A percentile compares a stretch with the other conserved stretches of the same genome.
Conservation (phyloP, 192 early-diverging fungal genomes). For the Martensiomyces pterosporus region DNA sequence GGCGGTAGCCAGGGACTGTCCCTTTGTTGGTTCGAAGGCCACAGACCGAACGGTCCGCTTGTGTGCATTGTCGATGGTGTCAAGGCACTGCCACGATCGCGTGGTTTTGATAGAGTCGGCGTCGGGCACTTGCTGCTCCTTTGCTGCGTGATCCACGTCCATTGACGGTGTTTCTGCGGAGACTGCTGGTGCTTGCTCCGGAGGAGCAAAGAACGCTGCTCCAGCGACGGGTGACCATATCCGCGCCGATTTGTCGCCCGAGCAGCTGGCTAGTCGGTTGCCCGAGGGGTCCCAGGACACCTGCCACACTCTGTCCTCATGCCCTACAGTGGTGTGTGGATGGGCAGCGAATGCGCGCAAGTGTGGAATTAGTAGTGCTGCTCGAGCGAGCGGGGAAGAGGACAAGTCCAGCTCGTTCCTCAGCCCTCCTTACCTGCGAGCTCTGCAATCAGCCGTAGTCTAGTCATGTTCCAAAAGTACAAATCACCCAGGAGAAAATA, state of each 20-base stretch:
- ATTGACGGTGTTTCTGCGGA: too few species aligned
- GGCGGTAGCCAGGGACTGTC: slow-evolving; percentile 72
- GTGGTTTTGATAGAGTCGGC: background rate
- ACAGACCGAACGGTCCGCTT: slow-evolving; percentile 89
- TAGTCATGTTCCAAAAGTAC: slow-evolving; percentile 13
- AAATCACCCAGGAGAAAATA: too few species aligned
- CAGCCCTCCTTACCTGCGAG: slow-evolving; percentile 33
- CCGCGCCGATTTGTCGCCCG: slow-evolving; percentile 85
- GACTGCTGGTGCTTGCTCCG: background rate
- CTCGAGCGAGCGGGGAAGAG: too few species aligned
- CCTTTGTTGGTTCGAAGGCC: slow-evolving; percentile 70
- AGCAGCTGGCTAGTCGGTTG: slow-evolving; percentile 72
- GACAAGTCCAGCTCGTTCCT: too few species aligned
- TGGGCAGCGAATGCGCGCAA: too few species aligned
- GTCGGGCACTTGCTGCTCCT: too few species aligned
- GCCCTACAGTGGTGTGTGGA: too few species aligned
- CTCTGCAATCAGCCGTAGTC: slow-evolving; percentile 28
- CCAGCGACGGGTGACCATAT: slow-evolving; percentile 62
- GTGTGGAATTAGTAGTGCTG: too few species aligned
- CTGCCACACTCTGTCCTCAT: slow-evolving; percentile 84
- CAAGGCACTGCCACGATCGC: slow-evolving; percentile 62
- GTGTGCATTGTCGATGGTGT: slow-evolving; percentile 78
- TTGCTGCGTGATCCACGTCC: too few species aligned
- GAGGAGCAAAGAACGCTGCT: slow-evolving; percentile 8
- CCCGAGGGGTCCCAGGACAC: slow-evolving; percentile 79